Evolutionary conservation across 441 rosid genomes (phyloP), one percentile per base, ranked within the genome.

Genomic region (Erodium moschatum): DNA sequence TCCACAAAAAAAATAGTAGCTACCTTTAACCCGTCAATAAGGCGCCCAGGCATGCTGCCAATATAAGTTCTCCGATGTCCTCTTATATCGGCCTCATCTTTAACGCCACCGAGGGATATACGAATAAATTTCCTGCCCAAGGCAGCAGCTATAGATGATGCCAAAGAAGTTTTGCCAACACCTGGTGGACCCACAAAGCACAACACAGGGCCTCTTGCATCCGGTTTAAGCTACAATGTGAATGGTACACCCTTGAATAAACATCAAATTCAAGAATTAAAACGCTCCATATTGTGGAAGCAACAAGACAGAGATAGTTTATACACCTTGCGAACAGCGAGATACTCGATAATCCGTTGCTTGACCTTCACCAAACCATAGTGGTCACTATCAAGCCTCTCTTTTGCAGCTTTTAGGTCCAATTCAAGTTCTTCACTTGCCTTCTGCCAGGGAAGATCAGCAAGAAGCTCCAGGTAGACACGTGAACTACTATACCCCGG

Each of bases 21-120:
- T 74, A 94, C 99, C 97, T 94, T 94, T 76, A 95, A 66, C 70
- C 99, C 98, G 75, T 90, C 98, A 79, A 92, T 86, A 61, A 95
- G 97, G 77, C 97, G 97, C 74, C 98, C 99, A 38, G 99, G 98
- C 99, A 95, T 92, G 85, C 99, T 95, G 70, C 98, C 98, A 73
- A 92, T 90, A 79, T 95, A 95, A 9, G 99, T 95, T 80, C 99
- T 89, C 81, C 98, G 81, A 70, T 95, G 99, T 70, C 99, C 99
- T 84, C 98, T 88, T 69, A 95, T 92, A 78, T 95, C 99, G 72
- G 97, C 98, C 85, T 95, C 99, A 76, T 95, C 99, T 85, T 90
- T 92, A 68, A 95, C 96, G 78, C 99, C 98, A 76, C 99, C 99
- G 69, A 95, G 89, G 72, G 99, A 92, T 75, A 95, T 87, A 61